These are phyloP conservation scores for Starmerella etchellsii DNA, from an alignment of 805 yeast genomes.

Conservation along the genomic window DNA sequence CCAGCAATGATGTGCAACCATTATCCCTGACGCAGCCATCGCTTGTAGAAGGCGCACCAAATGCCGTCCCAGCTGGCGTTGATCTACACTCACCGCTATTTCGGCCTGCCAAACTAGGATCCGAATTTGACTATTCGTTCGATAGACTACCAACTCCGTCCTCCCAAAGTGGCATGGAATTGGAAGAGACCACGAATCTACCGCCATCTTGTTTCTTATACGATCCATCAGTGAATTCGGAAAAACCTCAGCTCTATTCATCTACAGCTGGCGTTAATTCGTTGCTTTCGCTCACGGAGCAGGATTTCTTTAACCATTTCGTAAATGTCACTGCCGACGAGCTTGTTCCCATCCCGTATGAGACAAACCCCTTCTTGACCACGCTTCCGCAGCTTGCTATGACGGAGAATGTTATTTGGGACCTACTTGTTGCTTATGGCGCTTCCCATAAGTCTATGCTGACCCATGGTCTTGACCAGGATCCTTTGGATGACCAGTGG, in stretches of 20 bases:
- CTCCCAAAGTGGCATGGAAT: neutral
- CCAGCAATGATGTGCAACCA: neutral
- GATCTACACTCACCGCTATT: slow-evolving; percentile 1
- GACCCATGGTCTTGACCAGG: slow-evolving; percentile 2
- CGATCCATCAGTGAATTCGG: no score
- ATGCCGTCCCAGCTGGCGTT: neutral
- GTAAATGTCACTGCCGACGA: slow-evolving; percentile 45
- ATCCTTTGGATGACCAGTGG: neutral
- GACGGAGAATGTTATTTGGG: slow-evolving; percentile 23
- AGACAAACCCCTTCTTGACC: slow-evolving; percentile 52
- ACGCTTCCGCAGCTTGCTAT: slow-evolving; percentile 58
- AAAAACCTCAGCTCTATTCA: neutral
- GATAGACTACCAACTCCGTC: no score
- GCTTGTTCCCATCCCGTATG: slow-evolving; percentile 57
- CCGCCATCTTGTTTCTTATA: neutral
- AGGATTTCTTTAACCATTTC: slow-evolving; percentile 52
- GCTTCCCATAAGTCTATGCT: slow-evolving; percentile 13
- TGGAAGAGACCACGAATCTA: neutral
- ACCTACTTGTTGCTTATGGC: slow-evolving; percentile 18
- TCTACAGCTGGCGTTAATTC: neutral
- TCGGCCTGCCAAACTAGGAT: neutral
- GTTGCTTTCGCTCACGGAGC: slow-evolving; percentile 10
- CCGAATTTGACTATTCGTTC: no score
- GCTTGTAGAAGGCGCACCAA: neutral
- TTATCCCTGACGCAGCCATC: neutral